phyloP scores from a whole-genome alignment of 768 basidiomycete species.

The Exidia glandulosa region DNA sequence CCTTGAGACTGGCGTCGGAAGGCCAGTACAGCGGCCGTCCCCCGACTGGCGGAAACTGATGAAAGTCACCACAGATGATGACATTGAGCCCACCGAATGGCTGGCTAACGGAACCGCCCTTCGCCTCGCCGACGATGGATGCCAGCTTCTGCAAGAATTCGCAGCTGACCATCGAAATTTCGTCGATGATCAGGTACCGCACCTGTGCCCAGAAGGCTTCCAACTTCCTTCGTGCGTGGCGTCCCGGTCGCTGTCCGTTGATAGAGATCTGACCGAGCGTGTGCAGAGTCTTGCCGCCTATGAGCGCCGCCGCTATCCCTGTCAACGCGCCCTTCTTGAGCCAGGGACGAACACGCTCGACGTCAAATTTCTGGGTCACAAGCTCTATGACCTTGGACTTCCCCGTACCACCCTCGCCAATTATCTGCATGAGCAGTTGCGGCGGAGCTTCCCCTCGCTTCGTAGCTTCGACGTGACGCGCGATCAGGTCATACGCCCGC shows the following conservation, averaged over 20 bases:
- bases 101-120: constrained; percentile 2
- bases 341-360: neutral
- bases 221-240: neutral
- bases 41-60: constrained; percentile 35
- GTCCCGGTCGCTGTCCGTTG: neutral
- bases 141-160: neutral
- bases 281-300: constrained; percentile 17
- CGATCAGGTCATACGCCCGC: constrained; percentile 27
- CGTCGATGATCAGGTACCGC: constrained; percentile 15
- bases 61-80: constrained; percentile 31
- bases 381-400: constrained; percentile 32
- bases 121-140: neutral
- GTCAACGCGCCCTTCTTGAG: constrained; percentile 29
- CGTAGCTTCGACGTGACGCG: constrained; percentile 15
- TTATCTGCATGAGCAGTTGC: constrained; percentile 28
- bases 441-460: constrained; percentile 8
- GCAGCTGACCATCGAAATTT: constrained; percentile 7
- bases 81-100: constrained; percentile 24
- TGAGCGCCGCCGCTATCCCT: constrained; percentile 29
- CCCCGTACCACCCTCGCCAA: constrained; percentile 33
- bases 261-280: neutral
- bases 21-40: constrained; percentile 13
- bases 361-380: constrained; percentile 23
- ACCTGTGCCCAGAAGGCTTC: neutral
- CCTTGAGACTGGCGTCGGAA: neutral